Evolutionary conservation across 2,329 filamentous ascomycete species (phyloP), one percentile per base, ranked within the genome.

Genomic region (Aspergillus brasiliensis): DNA sequence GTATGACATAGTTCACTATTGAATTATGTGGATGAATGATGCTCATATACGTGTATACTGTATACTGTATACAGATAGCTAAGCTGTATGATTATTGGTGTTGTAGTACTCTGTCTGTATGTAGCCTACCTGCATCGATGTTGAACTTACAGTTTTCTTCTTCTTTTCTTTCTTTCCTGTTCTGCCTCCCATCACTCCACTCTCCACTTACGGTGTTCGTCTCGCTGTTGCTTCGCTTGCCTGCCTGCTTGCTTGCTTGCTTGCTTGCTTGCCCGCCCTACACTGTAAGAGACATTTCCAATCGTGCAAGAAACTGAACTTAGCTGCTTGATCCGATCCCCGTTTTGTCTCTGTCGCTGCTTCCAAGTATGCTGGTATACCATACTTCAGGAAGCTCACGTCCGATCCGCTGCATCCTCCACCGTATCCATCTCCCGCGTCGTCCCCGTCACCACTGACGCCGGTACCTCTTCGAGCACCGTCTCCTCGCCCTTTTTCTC

Each of bases 401-500:
- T 23, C 31, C 31, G 31, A 31, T 42, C 52, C 52, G 52, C 28
- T 25, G 52, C 15, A 46, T 55, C 57, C 54, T 51, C 54, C 51
- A 74, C 66, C 58, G 70, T 72, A 57, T 77, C 73, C 52, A 72
- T 69, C 27, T 73, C 69, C 62, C 69, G 74, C 60, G 72, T 68
- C 40, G 66, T 60, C 44, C 73, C 74, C 62, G 69, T 69, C 40
- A 76, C 71, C 67, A 67, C 65, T 62, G 72, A 69, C 61, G 67
- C 68, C 64, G 72, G 72, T 60, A 73, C 63, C 61, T 75, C 74
- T 61, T 67, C 67, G 57, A 77, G 67, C 44, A 65, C 70, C 60
- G 74, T 78, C 60, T 78, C 71, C 54, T 64, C 67, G 67, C 72
- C 75, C 57, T 69, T 72, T 66, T 78, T 10, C 15, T 21, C 75